Percentiles rank a stretch among this genome's conserved stretches.
Evolutionary conservation across 768 basidiomycete genomes (phyloP).

Genomic region (Tephrocybe sp.): DNA sequence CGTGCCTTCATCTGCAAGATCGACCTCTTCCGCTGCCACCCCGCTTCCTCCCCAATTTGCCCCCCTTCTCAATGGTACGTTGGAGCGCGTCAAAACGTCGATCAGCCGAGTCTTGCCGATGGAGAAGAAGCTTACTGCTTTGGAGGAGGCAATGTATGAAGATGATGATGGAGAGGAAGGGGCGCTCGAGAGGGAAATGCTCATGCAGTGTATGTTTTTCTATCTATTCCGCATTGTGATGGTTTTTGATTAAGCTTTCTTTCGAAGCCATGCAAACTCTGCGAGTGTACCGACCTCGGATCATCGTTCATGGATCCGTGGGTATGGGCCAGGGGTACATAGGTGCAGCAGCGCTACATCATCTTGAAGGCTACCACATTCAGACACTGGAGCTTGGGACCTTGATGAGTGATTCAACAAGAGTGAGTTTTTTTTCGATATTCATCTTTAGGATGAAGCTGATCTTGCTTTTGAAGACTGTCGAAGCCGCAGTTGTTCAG

Average conservation of each 20-base stretch:
- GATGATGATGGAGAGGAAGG: constrained; percentile 71
- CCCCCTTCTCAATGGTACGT: constrained; percentile 65
- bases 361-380: constrained; percentile 93
- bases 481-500: constrained; percentile 92
- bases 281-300: constrained; percentile 85
- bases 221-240: not conserved
- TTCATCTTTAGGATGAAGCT: not conserved
- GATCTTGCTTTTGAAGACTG: constrained; percentile 46
- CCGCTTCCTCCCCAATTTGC: constrained; percentile 83
- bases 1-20: constrained; percentile 92
- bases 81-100: constrained; percentile 70
- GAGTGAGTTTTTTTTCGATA: constrained; percentile 47
- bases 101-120: constrained; percentile 77
- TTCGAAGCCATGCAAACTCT: constrained; percentile 83
- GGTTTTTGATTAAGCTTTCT: constrained; percentile 12
- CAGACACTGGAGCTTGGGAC: constrained; percentile 92
- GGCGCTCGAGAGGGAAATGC: constrained; percentile 85
- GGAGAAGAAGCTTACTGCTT: constrained; percentile 74
- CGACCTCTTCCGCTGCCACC: constrained; percentile 80
- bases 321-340: constrained; percentile 94
- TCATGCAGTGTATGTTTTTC: constrained; percentile 68
- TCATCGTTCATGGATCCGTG: constrained; percentile 72
- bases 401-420: constrained; percentile 82
- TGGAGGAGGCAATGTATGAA: constrained; percentile 96
- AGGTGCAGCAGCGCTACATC: constrained; percentile 88